Evolutionary conservation across 345 rosid species (phyloP), one percentile per base, ranked within the genome.

Genomic region (Dovyalis caffra): DNA sequence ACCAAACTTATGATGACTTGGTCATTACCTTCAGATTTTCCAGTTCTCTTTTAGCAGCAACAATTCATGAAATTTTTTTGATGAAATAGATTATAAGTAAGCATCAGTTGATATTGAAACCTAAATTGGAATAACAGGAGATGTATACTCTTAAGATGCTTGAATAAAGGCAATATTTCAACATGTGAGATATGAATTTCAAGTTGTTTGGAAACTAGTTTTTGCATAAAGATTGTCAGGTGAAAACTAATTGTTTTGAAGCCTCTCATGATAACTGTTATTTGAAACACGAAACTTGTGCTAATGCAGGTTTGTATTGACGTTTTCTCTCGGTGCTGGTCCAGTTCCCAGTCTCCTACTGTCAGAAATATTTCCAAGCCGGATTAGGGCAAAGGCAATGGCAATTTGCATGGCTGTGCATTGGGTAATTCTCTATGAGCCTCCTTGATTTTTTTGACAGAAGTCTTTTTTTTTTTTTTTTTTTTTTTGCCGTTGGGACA

Each of bases 371-470:
- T 90, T 94, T 74, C 94, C 97, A 35, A 85, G 83, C 81, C 91
- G 90, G 66, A 87, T 92, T 72, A 89, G 97, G 74, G 99, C 94
- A 37, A 95, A 91, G 82, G 95, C 97, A 70, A 86, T 95, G 91
- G 90, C 99, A 53, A 57, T 92, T 71, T 92, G 97, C 83, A 91
- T 95, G 92, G 86, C 89, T 68, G 94, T 90, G 76, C 99, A 95
- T 72, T 95, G 97, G 99, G 97, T 95, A 89, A 87, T 76, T 77
- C 38, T 38, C 73, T 72, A 61, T 15, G 64, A 43, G 72, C 34
- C 18, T 21, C 60, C 74, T 67, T 43, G 15, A 6, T 64, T 74
- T 68, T 25, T 2, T 28, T 25, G 14, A 15, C 28, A 6, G 5
- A 58, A 32, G 43, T 16, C 10, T 61, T 40, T 69, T 25, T 29